Conservation (phyloP, 495 filamentous ascomycete genomes). For the Penicillium mononematosum region DNA sequence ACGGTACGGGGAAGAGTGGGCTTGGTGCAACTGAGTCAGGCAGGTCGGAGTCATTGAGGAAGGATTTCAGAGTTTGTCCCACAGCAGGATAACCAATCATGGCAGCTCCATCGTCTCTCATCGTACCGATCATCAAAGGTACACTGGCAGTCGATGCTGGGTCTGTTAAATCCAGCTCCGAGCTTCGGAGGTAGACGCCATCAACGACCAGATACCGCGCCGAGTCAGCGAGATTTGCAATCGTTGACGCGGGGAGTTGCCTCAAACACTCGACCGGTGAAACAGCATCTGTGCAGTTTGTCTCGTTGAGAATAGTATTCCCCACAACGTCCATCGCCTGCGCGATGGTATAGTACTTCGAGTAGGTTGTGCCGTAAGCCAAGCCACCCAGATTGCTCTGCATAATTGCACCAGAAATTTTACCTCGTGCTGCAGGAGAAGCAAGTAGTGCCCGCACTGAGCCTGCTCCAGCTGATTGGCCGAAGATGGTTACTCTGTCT, state of each 20-base stretch:
- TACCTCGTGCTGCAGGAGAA: conserved; percentile 35
- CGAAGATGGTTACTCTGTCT: conserved; percentile 54
- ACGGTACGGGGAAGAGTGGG: conserved; percentile 19
- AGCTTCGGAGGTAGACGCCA: conserved; percentile 18
- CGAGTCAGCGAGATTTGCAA: conserved; percentile 23
- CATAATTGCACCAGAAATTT: conserved; percentile 42
- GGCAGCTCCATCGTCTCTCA: conserved; percentile 28
- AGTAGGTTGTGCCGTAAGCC: conserved; percentile 50
- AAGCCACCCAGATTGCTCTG: conserved; percentile 49
- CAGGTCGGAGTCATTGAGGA: conserved; percentile 13
- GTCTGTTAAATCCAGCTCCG: conserved; percentile 16
- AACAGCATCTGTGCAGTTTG: conserved; percentile 37
- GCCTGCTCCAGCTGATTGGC: conserved; percentile 51
- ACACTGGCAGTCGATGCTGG: conserved; percentile 17
- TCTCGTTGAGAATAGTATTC: conserved; percentile 19
- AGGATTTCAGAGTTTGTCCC: conserved; percentile 12
- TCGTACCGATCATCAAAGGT: conserved; percentile 23
- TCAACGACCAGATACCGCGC: conserved; percentile 28
- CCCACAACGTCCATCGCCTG: conserved; percentile 29
- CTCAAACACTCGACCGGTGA: conserved; percentile 44
- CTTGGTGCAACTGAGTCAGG: conserved; percentile 16
- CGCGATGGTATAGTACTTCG: conserved; percentile 45
- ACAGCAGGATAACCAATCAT: conserved; percentile 24
- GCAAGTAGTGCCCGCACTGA: conserved; percentile 41
- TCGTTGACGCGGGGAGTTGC: conserved; percentile 30